These are phyloP conservation scores for Musa schizocarpa DNA, from an alignment of 176 grass and related monocot genomes.

Conservation along the genomic window DNA sequence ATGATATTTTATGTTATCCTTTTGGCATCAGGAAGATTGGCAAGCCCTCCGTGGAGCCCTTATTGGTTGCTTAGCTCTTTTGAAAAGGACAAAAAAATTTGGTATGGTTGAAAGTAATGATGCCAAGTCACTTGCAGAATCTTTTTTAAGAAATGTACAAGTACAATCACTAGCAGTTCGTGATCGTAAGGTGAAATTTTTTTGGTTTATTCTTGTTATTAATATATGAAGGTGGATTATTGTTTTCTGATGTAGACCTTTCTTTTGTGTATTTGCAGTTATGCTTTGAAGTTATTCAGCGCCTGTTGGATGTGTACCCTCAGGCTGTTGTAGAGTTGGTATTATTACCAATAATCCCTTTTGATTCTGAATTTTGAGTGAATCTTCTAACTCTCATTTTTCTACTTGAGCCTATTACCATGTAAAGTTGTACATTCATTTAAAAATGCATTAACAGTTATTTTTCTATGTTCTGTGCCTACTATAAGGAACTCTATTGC, in stretches of 20 bases:
- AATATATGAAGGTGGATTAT: constrained; percentile 5
- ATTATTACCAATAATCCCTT: constrained; percentile 17
- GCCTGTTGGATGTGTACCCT: constrained; percentile 46
- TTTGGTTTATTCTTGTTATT: constrained; percentile 1
- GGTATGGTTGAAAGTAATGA: constrained; percentile 43
- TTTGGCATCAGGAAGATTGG: constrained; percentile 80
- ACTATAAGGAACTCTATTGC: background rate
- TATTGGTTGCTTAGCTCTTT: constrained; percentile 67
- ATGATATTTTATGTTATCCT: constrained; percentile 6
- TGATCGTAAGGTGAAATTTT: constrained; percentile 66
- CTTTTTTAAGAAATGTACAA: constrained; percentile 59
- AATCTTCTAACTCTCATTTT: constrained; percentile 7
- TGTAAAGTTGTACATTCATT: background rate
- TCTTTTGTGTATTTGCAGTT: constrained; percentile 45
- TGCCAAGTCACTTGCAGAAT: constrained; percentile 53
- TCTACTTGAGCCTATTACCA: background rate
- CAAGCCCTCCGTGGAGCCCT: constrained; percentile 64
- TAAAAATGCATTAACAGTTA: background rate
- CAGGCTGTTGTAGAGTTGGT: constrained; percentile 60
- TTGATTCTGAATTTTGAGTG: background rate
- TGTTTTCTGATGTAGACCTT: constrained; percentile 2
- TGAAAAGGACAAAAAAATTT: constrained; percentile 55
- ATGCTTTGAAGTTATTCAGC: constrained; percentile 68
- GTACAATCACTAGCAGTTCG: constrained; percentile 59
- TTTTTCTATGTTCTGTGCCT: background rate